Evolutionary conservation across 192 early-diverging fungal species (phyloP).

Genomic region (Backusella morwellensis): DNA sequence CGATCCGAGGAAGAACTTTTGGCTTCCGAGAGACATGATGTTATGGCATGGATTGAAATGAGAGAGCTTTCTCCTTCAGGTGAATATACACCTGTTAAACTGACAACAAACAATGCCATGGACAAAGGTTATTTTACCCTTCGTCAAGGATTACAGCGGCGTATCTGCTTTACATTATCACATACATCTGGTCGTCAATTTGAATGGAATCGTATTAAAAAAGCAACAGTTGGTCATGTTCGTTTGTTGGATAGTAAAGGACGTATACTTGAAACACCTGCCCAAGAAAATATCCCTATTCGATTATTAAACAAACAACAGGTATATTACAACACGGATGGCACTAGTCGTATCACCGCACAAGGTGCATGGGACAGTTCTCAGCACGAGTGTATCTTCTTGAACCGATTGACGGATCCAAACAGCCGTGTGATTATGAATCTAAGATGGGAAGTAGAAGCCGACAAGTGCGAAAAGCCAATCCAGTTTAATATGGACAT

Average conservation of each 20-base stretch:
- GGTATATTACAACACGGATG: constrained; percentile 51
- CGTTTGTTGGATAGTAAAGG: constrained; percentile 60
- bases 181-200: constrained; percentile 72
- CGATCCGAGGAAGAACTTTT: constrained; percentile 58
- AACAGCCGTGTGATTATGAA: constrained; percentile 59
- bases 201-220: constrained; percentile 46
- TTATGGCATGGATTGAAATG: constrained; percentile 65
- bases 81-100: constrained; percentile 60
- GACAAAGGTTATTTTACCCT: constrained; percentile 62
- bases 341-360: constrained; percentile 55
- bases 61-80: constrained; percentile 63
- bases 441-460: constrained; percentile 54
- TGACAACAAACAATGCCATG: constrained; percentile 40
- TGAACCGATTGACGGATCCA: constrained; percentile 62
- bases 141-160: constrained; percentile 75
- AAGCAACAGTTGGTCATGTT: constrained; percentile 46
- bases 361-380: constrained; percentile 77
- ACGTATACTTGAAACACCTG: constrained; percentile 52
- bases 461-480: constrained; percentile 56
- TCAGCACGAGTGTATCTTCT: constrained; percentile 61
- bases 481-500: constrained; percentile 60
- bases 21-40: constrained; percentile 66
- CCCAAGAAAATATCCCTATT: constrained; percentile 49
- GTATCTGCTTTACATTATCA: constrained; percentile 59
- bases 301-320: constrained; percentile 44